Base-by-base conservation (phyloP, 176 grass and related monocot genomes). In the Oryza rufipogon region DNA sequence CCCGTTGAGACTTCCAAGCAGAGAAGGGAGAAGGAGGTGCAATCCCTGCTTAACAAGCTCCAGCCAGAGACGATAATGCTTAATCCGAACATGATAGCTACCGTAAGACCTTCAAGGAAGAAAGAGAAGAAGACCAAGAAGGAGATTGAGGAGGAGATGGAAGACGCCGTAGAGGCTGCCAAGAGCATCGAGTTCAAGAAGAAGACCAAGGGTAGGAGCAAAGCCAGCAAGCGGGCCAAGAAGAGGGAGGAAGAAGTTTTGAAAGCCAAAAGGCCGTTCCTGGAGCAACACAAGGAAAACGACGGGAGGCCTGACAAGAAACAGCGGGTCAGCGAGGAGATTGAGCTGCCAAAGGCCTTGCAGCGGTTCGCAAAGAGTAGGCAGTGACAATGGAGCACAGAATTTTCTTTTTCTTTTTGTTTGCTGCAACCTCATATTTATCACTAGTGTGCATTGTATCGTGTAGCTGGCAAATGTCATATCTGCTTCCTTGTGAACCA, bases 201-300 rank as follows among this genome's bases (percentile, higher is more conserved):
- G 34, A 98, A 98, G 67, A 98, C 96, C 9, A 98, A 98, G 85
- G 93, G 96, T 71, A 98, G 93, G 83, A 95, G 77, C 77, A 98
- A 98, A 69, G 91, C 96, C 7, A 98, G 93, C 78, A 98, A 93
- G 86, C 83, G 5, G 65, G 77, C 93, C 13, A 95, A 86, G 70
- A 92, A 88, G 78, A 92, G 93, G 68, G 67, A 92, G 74, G 93
- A 98, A 54, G 91, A 89, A 65, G 89, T 95, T 71, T 89, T 95
- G 34, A 92, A 82, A 77, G 87, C 85, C 5, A 98, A 98, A 81
- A 93, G 87, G 51, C 83, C 83, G 13, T 94, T 94, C 80, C 66
- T 94, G 77, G 91, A 95, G 49, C 69, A 90, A 74, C 32, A 71
- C 9, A 88, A 56, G 6, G 81, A 89, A 23, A 28, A 71, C 25